Evolutionary conservation across 2,329 filamentous ascomycete species (phyloP).

Genomic region (Aspergillus sojae): DNA sequence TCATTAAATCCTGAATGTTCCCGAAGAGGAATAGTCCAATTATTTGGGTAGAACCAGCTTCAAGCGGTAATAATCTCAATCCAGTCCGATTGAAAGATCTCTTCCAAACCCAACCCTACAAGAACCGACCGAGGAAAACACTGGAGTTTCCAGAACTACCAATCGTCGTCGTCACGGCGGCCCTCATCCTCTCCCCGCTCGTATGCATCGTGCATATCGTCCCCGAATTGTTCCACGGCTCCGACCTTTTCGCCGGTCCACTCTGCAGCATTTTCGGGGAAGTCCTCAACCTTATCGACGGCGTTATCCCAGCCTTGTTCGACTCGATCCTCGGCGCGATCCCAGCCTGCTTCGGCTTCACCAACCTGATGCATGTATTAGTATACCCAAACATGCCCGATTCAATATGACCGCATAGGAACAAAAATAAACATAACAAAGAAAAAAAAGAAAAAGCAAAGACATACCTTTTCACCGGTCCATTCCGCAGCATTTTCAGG

Average conservation of each 20-base stretch:
- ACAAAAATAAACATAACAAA: not conserved
- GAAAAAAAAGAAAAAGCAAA: not conserved
- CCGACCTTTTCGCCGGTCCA: conserved; percentile 47
- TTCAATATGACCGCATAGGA: not conserved
- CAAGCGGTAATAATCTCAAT: not conserved
- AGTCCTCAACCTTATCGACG: conserved; percentile 36
- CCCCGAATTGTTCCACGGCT: conserved; percentile 47
- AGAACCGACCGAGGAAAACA: not conserved
- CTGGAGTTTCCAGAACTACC: conserved; percentile 6
- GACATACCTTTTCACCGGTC: conserved; percentile 44
- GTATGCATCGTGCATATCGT: conserved; percentile 47
- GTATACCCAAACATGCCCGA: not conserved
- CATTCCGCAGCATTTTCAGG: conserved; percentile 48
- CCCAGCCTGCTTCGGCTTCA: conserved; percentile 42
- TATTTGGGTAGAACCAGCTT: not conserved
- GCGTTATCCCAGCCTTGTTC: conserved; percentile 28
- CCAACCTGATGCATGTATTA: conserved; percentile 29
- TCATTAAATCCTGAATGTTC: not conserved
- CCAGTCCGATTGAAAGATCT: not conserved
- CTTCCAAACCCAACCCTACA: not conserved
- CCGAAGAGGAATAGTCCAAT: not conserved
- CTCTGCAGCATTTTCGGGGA: conserved; percentile 40
- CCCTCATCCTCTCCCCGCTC: conserved; percentile 43
- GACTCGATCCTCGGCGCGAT: conserved; percentile 34
- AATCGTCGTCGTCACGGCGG: conserved; percentile 23